Evolutionary conservation across 306 rosid genomes (phyloP), one percentile per base, ranked within the genome.

Genomic region (Coriaria nepalensis): DNA sequence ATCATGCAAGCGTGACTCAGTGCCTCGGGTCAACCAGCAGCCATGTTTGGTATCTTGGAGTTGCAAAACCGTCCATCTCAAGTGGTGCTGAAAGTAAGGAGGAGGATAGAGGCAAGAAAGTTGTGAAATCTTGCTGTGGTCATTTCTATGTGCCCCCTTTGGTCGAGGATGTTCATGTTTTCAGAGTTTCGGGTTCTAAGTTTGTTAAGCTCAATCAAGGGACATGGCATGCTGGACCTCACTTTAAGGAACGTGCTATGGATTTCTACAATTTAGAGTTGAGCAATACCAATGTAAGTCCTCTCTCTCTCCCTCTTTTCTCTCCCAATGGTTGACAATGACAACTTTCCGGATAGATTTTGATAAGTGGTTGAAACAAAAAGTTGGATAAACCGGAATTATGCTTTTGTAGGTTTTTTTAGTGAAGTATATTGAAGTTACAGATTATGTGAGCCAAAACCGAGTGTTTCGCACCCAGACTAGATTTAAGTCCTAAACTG

Each of bases 211-310:
- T 84, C 49, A 62, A 81, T 15, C 65, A 29, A 0, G 97, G 95
- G 58, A 90, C 97, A 44, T 90, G 95, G 97, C 97, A 90, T 20
- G 95, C 92, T 2, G 97, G 97, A 32, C 97, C 97, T 57, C 64
- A 84, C 47, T 90, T 81, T 61, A 74, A 65, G 70, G 64, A 50
- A 35, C 53, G 43, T 9, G 7, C 69, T 0, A 77, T 79, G 77
- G 84, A 79, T 62, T 90, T 84, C 41, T 84, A 74, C 68, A 90
- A 74, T 63, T 66, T 90, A 33, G 95, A 84, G 55, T 66, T 84
- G 9, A 79, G 66, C 64, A 38, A 79, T 36, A 81, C 93, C 43
- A 78, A 81, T 67, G 92, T 81, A 50, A 81, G 83, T 34, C 56
- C 14, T 49, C 37, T 41, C 34, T 13, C 14, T 7, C 49, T 39